phyloP scores from a whole-genome alignment of 2,329 filamentous ascomycete genomes.

The Incumbomyces lentus region DNA sequence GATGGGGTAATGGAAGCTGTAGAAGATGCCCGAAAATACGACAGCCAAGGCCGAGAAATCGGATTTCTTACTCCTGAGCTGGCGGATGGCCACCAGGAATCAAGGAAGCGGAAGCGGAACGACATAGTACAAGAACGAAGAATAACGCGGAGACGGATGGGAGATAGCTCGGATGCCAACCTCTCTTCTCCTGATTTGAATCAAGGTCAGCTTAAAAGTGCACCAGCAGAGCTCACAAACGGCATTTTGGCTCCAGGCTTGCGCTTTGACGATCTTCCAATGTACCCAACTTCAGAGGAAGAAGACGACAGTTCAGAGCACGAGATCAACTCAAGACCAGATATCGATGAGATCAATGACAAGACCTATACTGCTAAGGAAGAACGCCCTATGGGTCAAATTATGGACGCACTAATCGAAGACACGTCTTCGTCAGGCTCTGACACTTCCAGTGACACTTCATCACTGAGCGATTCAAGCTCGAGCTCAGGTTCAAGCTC shows the following conservation, averaged over 20 bases:
- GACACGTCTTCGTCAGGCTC: conserved; percentile 15
- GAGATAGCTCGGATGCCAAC: too few species aligned
- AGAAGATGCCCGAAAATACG: background rate
- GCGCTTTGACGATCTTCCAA: too few species aligned
- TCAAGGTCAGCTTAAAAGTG: too few species aligned
- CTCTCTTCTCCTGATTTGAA: too few species aligned
- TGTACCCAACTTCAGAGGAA: too few species aligned
- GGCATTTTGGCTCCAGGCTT: too few species aligned
- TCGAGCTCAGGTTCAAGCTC: conserved; percentile 19
- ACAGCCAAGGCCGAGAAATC: background rate
- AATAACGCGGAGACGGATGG: too few species aligned
- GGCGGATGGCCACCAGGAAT: background rate
- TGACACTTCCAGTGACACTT: conserved; percentile 5
- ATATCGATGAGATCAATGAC: conserved; percentile 8
- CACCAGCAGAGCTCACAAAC: too few species aligned
- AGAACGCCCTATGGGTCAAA: too few species aligned
- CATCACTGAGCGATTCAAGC: conserved; percentile 3
- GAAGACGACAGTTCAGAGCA: background rate
- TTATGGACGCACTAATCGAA: background rate
- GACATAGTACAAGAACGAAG: too few species aligned
- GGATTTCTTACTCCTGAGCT: background rate
- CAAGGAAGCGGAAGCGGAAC: conserved; percentile 3
- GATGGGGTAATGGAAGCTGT: background rate
- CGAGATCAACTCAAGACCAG: background rate
- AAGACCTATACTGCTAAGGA: conserved; percentile 5